Percentiles rank a stretch among this genome's conserved stretches.
Conservation (phyloP, 495 filamentous ascomycete species). For the Filosporella fistucella region DNA sequence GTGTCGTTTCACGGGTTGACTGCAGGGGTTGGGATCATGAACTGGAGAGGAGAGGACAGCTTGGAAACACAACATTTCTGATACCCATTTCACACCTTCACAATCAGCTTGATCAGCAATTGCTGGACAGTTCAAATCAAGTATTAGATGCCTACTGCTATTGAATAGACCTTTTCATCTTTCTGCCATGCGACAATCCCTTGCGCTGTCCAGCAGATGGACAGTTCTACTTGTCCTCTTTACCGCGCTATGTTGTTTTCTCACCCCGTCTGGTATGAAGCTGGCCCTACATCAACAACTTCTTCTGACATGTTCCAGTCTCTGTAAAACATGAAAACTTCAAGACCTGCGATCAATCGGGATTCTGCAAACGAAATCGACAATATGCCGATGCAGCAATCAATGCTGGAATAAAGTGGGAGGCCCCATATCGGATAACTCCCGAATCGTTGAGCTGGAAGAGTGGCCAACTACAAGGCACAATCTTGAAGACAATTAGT, state of each 20-base stretch:
- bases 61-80: constrained; percentile 4
- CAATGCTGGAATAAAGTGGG: constrained; percentile 61
- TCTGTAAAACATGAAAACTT: constrained; percentile 93
- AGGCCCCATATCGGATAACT: constrained; percentile 75
- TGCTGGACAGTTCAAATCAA: too few relatives aligned
- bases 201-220: constrained; percentile 49
- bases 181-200: constrained; percentile 17
- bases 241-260: constrained; percentile 36
- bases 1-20: not conserved
- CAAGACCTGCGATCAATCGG: constrained; percentile 91
- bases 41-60: constrained; percentile 18
- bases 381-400: constrained; percentile 76
- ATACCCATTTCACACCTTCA: not conserved
- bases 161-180: constrained; percentile 1
- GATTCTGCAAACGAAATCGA: constrained; percentile 94
- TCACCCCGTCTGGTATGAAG: constrained; percentile 46
- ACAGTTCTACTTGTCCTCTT: constrained; percentile 46
- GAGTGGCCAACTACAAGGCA: constrained; percentile 73
- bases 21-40: not conserved
- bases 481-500: constrained; percentile 68
- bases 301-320: constrained; percentile 43
- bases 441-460: constrained; percentile 67
- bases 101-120: not conserved
- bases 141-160: too few relatives aligned
- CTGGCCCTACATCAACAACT: not conserved